These are phyloP conservation scores for Jamesozyma spencerorum DNA, from an alignment of 805 yeast genomes.

Conservation along the genomic window DNA sequence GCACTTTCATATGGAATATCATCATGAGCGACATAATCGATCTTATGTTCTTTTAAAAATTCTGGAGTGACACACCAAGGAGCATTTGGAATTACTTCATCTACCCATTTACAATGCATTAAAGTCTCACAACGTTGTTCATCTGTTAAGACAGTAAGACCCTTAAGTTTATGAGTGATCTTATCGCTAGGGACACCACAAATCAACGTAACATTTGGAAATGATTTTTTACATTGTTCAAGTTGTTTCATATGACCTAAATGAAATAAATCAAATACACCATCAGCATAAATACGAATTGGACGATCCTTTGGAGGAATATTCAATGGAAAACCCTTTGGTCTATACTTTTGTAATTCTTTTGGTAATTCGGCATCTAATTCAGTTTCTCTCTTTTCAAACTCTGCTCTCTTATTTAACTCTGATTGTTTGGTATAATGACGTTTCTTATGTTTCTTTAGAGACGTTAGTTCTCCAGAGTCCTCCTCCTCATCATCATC, in stretches of 20 bases:
- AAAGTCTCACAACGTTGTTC: slow-evolving; percentile 85
- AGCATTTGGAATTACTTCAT: slow-evolving; percentile 87
- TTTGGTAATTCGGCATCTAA: slow-evolving; percentile 59
- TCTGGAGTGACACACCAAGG: slow-evolving; percentile 92
- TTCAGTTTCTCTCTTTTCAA: slow-evolving; percentile 42
- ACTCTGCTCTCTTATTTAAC: slow-evolving; percentile 7
- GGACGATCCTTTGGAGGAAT: slow-evolving; percentile 81
- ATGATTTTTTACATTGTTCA: slow-evolving; percentile 91
- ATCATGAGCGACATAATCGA: slow-evolving; percentile 97
- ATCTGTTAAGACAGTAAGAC: slow-evolving; percentile 84
- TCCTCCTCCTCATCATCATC: slow-evolving; percentile 9
- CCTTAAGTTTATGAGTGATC: slow-evolving; percentile 86
- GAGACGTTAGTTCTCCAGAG: neutral
- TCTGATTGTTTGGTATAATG: slow-evolving; percentile 15
- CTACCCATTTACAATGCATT: slow-evolving; percentile 93
- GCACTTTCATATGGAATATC: slow-evolving; percentile 88
- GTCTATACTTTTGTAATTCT: slow-evolving; percentile 67
- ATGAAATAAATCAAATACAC: slow-evolving; percentile 94
- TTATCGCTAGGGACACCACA: slow-evolving; percentile 88
- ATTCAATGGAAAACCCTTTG: slow-evolving; percentile 67
- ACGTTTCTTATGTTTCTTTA: slow-evolving; percentile 2
- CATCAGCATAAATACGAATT: slow-evolving; percentile 93
- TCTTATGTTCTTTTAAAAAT: slow-evolving; percentile 65
- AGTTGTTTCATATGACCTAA: slow-evolving; percentile 96
- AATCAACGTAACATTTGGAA: slow-evolving; percentile 74